These are phyloP conservation scores for Seiridium cupressi DNA, from an alignment of 2,329 filamentous ascomycete species.

Conservation along the genomic window DNA sequence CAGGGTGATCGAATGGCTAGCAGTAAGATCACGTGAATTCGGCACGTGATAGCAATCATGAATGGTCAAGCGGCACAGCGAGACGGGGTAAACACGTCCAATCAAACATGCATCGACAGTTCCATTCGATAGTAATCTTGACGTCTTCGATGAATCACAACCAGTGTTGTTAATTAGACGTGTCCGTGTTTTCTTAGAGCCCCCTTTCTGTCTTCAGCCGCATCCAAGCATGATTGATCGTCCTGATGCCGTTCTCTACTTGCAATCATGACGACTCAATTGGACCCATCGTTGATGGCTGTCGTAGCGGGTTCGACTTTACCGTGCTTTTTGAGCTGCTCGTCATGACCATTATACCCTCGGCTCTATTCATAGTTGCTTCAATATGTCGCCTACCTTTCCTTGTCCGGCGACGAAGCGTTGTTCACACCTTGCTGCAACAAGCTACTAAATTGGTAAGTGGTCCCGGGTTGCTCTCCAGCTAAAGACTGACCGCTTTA, in stretches of 20 bases:
- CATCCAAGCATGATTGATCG: too few species aligned
- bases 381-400: constrained; percentile 25
- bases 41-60: too few species aligned
- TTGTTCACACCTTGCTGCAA: constrained; percentile 24
- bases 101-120: too few species aligned
- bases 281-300: neutral
- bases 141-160: too few species aligned
- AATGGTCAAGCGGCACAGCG: too few species aligned
- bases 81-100: too few species aligned
- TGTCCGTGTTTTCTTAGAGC: too few species aligned
- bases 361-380: constrained; percentile 22
- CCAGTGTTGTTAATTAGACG: too few species aligned
- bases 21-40: too few species aligned
- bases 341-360: constrained; percentile 28
- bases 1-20: too few species aligned
- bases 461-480: neutral
- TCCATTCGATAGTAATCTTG: too few species aligned
- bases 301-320: constrained; percentile 19
- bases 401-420: constrained; percentile 23
- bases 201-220: too few species aligned
- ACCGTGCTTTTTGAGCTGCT: constrained; percentile 29
- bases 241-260: neutral
- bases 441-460: constrained; percentile 7
- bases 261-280: neutral
- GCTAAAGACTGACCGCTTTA: neutral